Evolutionary conservation across 345 rosid species (phyloP).

Genomic region (Eucalyptus microcorys): DNA sequence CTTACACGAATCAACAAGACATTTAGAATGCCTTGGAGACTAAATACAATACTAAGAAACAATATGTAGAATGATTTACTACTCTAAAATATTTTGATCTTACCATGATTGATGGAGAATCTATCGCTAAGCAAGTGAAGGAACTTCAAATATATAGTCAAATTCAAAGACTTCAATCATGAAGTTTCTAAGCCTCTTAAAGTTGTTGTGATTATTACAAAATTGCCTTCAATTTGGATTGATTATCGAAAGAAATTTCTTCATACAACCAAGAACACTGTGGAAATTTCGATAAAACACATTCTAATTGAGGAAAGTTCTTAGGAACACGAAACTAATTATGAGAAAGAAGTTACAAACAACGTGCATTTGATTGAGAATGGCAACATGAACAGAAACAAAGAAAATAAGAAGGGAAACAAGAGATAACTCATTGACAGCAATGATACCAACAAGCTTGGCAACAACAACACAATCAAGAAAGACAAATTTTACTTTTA

Average conservation of each 20-base stretch:
- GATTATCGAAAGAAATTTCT: not conserved
- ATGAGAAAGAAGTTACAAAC: not conserved
- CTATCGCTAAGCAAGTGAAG: not conserved
- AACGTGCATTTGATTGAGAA: not conserved
- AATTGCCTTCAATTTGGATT: not conserved
- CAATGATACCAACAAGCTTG: not conserved
- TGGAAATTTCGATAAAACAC: not conserved
- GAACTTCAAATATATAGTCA: not conserved
- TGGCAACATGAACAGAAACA: not conserved
- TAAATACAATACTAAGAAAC: not conserved
- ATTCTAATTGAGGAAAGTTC: not conserved
- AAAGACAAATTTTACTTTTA: not conserved
- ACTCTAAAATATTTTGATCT: rapidly evolving
- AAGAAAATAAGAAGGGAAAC: not conserved
- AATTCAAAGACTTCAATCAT: not conserved
- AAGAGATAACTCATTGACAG: not conserved
- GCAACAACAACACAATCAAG: not conserved
- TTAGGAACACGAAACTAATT: not conserved
- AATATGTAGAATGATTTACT: not conserved
- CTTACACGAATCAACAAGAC: rapidly evolving
- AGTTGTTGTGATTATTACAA: not conserved
- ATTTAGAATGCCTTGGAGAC: not conserved
- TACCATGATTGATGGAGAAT: not conserved
- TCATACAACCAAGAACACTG: not conserved
- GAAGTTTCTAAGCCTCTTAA: not conserved